These are phyloP conservation scores for Xylaria sp. DNA, from an alignment of 2,329 filamentous ascomycete genomes.

Conservation along the genomic window DNA sequence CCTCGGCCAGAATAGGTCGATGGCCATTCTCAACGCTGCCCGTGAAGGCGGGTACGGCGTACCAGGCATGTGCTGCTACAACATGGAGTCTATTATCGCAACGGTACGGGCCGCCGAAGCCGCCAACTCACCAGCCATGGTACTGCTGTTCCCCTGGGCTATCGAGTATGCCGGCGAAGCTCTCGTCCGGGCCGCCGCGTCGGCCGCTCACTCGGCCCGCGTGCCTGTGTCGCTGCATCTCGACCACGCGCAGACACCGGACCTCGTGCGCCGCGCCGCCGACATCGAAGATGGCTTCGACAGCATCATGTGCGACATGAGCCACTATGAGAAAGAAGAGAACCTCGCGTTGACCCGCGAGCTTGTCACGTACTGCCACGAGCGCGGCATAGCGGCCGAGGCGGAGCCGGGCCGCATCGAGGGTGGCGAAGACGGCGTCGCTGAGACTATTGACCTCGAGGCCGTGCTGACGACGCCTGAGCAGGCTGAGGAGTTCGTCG, in stretches of 20 bases:
- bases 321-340: constrained; percentile 72
- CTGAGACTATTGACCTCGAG: constrained; percentile 54
- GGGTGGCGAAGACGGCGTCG: constrained; percentile 68
- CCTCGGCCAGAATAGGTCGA: constrained; percentile 55
- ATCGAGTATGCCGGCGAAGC: constrained; percentile 66
- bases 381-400: constrained; percentile 69
- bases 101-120: constrained; percentile 72
- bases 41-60: constrained; percentile 62
- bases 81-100: constrained; percentile 72
- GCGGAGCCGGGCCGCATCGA: constrained; percentile 75
- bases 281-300: constrained; percentile 67
- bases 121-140: constrained; percentile 70
- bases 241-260: constrained; percentile 69
- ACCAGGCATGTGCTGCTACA: constrained; percentile 68
- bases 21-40: constrained; percentile 63
- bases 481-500: constrained; percentile 68
- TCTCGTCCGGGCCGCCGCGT: constrained; percentile 60
- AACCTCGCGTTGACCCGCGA: constrained; percentile 69
- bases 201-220: constrained; percentile 59
- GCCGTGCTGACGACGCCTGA: constrained; percentile 64
- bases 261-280: constrained; percentile 65
- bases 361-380: constrained; percentile 67
- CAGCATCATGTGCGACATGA: constrained; percentile 79
- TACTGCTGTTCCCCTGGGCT: constrained; percentile 77
- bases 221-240: constrained; percentile 69